Conservation (phyloP, 2,329 filamentous ascomycete species). For the Neofusicoccum sp. region DNA sequence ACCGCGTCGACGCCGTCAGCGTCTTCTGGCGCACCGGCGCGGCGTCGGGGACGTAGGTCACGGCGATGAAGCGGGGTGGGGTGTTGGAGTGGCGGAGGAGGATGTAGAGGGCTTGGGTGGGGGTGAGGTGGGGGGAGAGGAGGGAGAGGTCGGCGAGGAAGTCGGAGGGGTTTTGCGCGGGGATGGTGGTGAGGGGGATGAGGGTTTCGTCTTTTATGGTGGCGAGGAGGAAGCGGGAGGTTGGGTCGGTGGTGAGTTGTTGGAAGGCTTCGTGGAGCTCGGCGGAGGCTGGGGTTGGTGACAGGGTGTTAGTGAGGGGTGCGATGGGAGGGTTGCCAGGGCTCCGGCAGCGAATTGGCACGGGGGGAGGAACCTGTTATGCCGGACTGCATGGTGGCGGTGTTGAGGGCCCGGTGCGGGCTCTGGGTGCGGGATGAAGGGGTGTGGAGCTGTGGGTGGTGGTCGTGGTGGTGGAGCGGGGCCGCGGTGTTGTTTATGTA, state of each 20-base stretch:
- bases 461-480: not conserved
- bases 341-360: not conserved
- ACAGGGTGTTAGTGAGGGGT: conserved; percentile 25
- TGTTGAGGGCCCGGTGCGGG: not conserved
- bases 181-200: conserved; percentile 60
- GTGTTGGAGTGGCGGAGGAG: conserved; percentile 65
- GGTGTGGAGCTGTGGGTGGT: not conserved
- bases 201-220: conserved; percentile 72
- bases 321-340: conserved; percentile 10
- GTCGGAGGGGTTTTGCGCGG: conserved; percentile 48
- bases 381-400: conserved; percentile 70
- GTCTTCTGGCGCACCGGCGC: conserved; percentile 85
- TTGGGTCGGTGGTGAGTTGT: conserved; percentile 62
- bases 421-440: not conserved
- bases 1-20: conserved; percentile 77
- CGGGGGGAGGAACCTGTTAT: conserved; percentile 62
- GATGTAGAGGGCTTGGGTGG: conserved; percentile 71
- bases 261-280: conserved; percentile 78
- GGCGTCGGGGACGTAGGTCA: conserved; percentile 78
- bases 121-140: conserved; percentile 65
- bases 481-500: conserved; percentile 11
- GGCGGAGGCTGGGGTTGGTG: conserved; percentile 62
- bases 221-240: conserved; percentile 70
- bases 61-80: conserved; percentile 55
- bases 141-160: conserved; percentile 67